Conservation (phyloP, 1,284 basidiomycete genomes). For the Ceratorhiza oryzae-sativae region DNA sequence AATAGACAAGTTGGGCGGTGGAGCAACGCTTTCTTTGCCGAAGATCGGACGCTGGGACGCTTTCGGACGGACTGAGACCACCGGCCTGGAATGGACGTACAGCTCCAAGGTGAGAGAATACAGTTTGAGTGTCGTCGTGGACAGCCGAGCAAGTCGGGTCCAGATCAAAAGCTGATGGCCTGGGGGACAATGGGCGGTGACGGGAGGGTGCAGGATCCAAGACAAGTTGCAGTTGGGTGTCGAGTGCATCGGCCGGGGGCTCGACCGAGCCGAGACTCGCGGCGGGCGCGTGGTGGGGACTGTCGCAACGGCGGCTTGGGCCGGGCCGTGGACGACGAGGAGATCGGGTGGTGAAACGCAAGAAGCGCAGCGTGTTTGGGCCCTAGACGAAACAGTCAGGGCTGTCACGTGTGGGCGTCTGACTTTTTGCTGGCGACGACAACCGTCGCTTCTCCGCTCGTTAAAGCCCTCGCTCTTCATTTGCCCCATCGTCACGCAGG, state of each 20-base stretch:
- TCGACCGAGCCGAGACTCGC: conserved; percentile 25
- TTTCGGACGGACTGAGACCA: background rate
- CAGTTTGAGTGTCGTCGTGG: background rate
- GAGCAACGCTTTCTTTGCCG: conserved; percentile 7
- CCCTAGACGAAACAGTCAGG: conserved; percentile 18
- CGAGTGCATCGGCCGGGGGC: too few relatives aligned
- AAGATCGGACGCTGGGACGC: background rate
- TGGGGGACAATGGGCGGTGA: background rate
- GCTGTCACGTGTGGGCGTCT: conserved; percentile 23
- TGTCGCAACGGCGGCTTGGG: background rate
- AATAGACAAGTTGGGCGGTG: background rate
- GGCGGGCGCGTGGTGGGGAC: background rate
- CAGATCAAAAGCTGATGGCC: background rate
- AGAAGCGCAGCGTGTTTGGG: conserved; percentile 19
- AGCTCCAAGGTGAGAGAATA: background rate
- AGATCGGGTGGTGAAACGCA: background rate
- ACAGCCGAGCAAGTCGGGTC: background rate
- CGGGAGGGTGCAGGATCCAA: conserved; percentile 12
- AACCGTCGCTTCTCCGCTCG: conserved; percentile 2
- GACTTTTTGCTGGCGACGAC: conserved; percentile 5
- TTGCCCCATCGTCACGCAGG: conserved; percentile 32
- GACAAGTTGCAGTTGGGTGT: conserved; percentile 13
- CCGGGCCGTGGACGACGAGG: background rate
- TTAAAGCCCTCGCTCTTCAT: background rate
- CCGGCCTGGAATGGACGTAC: background rate